Base-by-base conservation (phyloP, 768 basidiomycete species). In the Lactarius deliciosus region DNA sequence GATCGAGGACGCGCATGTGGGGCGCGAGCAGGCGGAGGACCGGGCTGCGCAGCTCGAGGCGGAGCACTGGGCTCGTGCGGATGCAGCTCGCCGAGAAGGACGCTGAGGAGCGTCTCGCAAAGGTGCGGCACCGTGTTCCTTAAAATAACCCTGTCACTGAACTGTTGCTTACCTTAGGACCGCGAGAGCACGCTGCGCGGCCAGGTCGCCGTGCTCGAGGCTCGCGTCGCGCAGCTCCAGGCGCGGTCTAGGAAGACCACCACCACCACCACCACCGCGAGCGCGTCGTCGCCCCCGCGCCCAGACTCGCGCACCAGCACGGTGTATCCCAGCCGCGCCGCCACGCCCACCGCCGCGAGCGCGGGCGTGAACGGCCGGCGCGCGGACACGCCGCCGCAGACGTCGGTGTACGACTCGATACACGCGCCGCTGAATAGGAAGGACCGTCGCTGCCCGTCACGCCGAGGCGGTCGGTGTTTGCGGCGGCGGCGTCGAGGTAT, bases 221-320 rank as follows among this genome's bases (percentile, higher is more conserved):
- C 78, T 10, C 86, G 87, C 68, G 77, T 86, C 57, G 77, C 80
- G 34, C 82, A 81, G 47, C 76, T 89, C 13, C 86, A 89, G 73
- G 75, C 77, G 13, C 81, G 85, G 69, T 78, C 81, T 65, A 78
- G 74, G 62, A 75, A 71, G 43, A 60, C 68, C 34, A 36, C 32
- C 32, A 6, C 32, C 34, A 3, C 28, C 28, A 30, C n/a, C n/a
- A n/a, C 28, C 28, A 34, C 34, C 34, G 34, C 34, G 34, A 36
- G 36, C 36, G 36, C 11, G 36, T 38, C 82, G 58, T 77, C 81
- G 3, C 81, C 82, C 45, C 78, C 83, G 28, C 86, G 90, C 38
- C 88, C 90, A n/a, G 87, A 89, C 73, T 92, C 91, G 13, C 86
- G 91, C 10, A 79, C 86, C 6, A 91, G 89, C 76, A 88, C 86